A percentile compares a stretch with the other conserved stretches of the same genome.
Evolutionary conservation across 2,329 filamentous ascomycete genomes (phyloP).

Genomic region (Hortaea werneckii): DNA sequence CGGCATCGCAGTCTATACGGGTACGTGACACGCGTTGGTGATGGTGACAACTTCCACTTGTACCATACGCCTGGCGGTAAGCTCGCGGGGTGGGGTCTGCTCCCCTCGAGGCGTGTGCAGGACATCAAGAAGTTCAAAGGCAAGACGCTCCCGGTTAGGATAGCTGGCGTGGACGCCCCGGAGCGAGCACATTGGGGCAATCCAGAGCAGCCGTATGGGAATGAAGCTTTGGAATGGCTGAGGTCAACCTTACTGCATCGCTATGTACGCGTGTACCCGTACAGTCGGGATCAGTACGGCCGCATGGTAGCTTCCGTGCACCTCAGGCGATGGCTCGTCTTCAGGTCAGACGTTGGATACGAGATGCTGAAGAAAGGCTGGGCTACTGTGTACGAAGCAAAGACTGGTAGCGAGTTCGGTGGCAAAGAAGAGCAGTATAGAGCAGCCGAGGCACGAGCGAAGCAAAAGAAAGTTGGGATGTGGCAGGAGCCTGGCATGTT

Average conservation of each 20-base stretch:
- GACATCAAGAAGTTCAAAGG: constrained; percentile 11
- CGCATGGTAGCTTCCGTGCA: constrained; percentile 80
- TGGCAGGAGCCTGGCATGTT: constrained; percentile 47
- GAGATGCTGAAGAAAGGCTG: constrained; percentile 80
- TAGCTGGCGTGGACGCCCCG: constrained; percentile 88
- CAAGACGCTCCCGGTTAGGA: constrained; percentile 67
- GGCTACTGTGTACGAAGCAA: constrained; percentile 90
- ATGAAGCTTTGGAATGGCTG: constrained; percentile 77
- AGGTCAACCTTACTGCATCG: constrained; percentile 58
- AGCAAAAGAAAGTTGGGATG: constrained; percentile 41
- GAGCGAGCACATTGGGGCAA: constrained; percentile 88
- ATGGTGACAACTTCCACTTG: constrained; percentile 90
- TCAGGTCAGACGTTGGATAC: constrained; percentile 71
- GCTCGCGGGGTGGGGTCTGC: constrained; percentile 69
- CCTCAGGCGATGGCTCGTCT: constrained; percentile 30
- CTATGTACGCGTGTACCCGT: constrained; percentile 71
- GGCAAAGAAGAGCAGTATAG: constrained; percentile 52
- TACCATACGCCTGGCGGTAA: constrained; percentile 92
- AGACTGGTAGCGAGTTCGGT: constrained; percentile 81
- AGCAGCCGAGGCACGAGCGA: constrained; percentile 45
- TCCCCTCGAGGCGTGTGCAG: constrained; percentile 11
- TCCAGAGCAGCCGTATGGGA: constrained; percentile 71
- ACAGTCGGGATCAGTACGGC: constrained; percentile 83
- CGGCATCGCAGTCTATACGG: constrained; percentile 70
- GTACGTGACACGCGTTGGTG: constrained; percentile 82